Evolutionary conservation across 495 filamentous ascomycete genomes (phyloP).

Genomic region (Neurospora pannonica): DNA sequence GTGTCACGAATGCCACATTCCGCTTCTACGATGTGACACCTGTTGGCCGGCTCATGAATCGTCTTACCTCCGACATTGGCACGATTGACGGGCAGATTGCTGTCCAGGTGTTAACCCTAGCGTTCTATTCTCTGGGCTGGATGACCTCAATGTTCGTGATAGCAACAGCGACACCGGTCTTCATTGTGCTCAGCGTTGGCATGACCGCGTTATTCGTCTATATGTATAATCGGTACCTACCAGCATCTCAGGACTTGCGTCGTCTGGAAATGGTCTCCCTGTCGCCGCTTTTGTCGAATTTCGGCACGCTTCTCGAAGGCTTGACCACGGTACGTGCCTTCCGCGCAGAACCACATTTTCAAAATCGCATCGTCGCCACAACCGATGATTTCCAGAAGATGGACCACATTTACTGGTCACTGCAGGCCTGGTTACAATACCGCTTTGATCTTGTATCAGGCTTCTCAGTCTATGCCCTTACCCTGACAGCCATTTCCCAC

Average conservation of each 20-base stretch:
- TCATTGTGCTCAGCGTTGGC: slow-evolving; percentile 58
- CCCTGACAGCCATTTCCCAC: slow-evolving; percentile 58
- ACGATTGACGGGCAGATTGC: slow-evolving; percentile 74
- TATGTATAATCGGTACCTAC: slow-evolving; percentile 65
- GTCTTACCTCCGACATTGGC: slow-evolving; percentile 75
- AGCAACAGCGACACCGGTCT: slow-evolving; percentile 60
- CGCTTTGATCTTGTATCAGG: slow-evolving; percentile 67
- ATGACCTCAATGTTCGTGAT: slow-evolving; percentile 63
- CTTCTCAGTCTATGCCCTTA: slow-evolving; percentile 59
- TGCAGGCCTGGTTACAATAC: slow-evolving; percentile 73
- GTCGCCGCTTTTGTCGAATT: slow-evolving; percentile 75
- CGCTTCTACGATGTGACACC: slow-evolving; percentile 83
- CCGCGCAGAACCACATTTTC: slow-evolving; percentile 62
- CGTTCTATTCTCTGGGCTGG: slow-evolving; percentile 58
- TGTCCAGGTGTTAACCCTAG: slow-evolving; percentile 54
- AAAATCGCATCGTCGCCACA: slow-evolving; percentile 61
- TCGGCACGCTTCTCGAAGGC: slow-evolving; percentile 69
- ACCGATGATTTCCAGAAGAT: slow-evolving; percentile 81
- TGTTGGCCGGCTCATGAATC: slow-evolving; percentile 76
- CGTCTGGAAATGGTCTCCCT: slow-evolving; percentile 78
- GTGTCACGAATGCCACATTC: slow-evolving; percentile 69
- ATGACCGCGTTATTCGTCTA: slow-evolving; percentile 55
- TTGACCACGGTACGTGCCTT: slow-evolving; percentile 74
- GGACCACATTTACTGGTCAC: slow-evolving; percentile 87
- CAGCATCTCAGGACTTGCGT: slow-evolving; percentile 71